Percentiles rank a stretch among this genome's conserved stretches.
phyloP scores from a whole-genome alignment of 331 rosid species.

The Malus hybrid region DNA sequence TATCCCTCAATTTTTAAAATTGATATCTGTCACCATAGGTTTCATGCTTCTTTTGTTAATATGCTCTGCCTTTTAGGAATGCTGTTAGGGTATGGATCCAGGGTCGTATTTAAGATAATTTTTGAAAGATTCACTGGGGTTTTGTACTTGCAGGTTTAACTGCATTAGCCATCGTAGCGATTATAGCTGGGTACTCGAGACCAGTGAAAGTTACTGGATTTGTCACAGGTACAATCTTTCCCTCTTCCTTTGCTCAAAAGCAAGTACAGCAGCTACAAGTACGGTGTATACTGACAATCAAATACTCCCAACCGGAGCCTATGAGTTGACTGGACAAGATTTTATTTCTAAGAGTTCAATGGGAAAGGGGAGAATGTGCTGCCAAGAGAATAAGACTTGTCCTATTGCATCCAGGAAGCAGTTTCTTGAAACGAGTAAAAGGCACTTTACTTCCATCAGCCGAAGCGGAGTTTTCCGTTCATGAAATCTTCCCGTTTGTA shows the following conservation, averaged over 20 bases:
- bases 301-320: constrained; percentile 29
- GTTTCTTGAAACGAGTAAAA: no score
- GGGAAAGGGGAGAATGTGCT: not conserved
- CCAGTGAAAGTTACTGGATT: constrained; percentile 70
- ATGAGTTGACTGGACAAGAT: constrained; percentile 60
- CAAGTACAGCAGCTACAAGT: not conserved
- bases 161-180: constrained; percentile 61
- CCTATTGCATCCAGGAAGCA: no score
- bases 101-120: constrained; percentile 36
- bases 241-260: constrained; percentile 88
- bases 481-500: no score
- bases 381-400: no score
- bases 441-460: no score
- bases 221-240: constrained; percentile 94
- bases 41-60: not conserved
- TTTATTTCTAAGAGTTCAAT: constrained; percentile 40
- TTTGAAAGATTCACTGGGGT: constrained; percentile 64
- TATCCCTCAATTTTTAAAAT: no score
- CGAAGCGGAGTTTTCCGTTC: no score
- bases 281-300: constrained; percentile 25
- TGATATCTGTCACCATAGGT: no score
- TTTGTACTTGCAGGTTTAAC: constrained; percentile 56
- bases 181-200: constrained; percentile 66
- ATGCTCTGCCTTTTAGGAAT: not conserved
- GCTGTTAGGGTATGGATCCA: constrained; percentile 34